Percentiles rank a stretch among this genome's conserved stretches.
Evolutionary conservation across 148 eudicot genomes (phyloP).

Genomic region (Vaccinium darrowii): DNA sequence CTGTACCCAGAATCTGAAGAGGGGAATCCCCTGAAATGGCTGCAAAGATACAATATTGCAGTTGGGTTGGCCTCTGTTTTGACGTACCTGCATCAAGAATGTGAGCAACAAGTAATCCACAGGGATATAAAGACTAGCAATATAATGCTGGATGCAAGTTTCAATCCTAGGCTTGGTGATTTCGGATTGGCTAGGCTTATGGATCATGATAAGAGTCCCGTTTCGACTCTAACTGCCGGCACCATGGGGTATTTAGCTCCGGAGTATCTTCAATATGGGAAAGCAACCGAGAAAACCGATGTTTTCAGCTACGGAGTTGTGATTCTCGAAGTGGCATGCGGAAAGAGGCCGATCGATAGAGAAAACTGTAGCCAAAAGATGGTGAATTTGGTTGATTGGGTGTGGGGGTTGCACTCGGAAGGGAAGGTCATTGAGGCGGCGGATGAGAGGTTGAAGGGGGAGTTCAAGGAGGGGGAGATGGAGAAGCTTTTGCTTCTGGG

Average conservation of each 20-base stretch:
- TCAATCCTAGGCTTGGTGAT: slow-evolving; percentile 68
- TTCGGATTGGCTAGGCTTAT: slow-evolving; percentile 82
- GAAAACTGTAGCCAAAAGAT: slow-evolving; percentile 39
- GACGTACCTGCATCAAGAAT: slow-evolving; percentile 75
- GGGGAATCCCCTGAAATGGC: slow-evolving; percentile 49
- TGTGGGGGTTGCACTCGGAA: slow-evolving; percentile 62
- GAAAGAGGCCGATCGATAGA: slow-evolving; percentile 72
- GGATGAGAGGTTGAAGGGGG: slow-evolving; percentile 51
- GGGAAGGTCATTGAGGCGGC: slow-evolving; percentile 58
- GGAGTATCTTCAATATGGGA: slow-evolving; percentile 79
- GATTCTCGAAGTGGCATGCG: slow-evolving; percentile 72
- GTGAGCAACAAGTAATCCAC: slow-evolving; percentile 82
- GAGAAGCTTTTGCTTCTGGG: slow-evolving; percentile 64
- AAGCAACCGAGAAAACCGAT: slow-evolving; percentile 79
- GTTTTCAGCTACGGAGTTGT: slow-evolving; percentile 84
- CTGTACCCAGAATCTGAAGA: slow-evolving; percentile 43
- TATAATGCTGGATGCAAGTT: slow-evolving; percentile 63
- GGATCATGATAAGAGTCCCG: slow-evolving; percentile 84
- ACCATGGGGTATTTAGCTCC: slow-evolving; percentile 93
- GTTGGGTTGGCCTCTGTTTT: slow-evolving; percentile 78
- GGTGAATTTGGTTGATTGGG: slow-evolving; percentile 84
- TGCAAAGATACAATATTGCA: slow-evolving; percentile 57
- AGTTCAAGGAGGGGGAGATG: slow-evolving; percentile 50
- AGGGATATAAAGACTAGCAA: slow-evolving; percentile 76
- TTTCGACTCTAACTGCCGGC: slow-evolving; percentile 77